Base-by-base conservation (phyloP, 139 green algal species). In the Spirogloea muscicola region DNA sequence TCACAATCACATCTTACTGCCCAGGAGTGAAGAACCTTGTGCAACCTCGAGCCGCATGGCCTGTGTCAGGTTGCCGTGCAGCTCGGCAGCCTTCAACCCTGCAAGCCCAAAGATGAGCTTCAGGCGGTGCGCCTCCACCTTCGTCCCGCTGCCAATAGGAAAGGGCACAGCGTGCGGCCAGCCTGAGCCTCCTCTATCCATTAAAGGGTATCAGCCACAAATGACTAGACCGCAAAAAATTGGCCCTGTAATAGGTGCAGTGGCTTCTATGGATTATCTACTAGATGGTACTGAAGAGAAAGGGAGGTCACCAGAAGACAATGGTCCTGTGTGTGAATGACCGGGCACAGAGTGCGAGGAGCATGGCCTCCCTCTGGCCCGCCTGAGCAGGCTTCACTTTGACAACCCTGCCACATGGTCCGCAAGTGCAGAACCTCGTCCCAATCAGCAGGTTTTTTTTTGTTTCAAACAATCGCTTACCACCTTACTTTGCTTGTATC, bases 51-150 rank as follows among this genome's bases (percentile, higher is more conserved):
- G 84, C 2, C 95, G 83, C 33, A 90, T 88, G 0, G 92, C 87
- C 73, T 89, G 84, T 1, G 88, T 94, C 89, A 97, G 95, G 84
- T 97, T 90, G 59, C 93, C 93, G 77, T 99, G 94, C 37, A 99
- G 89, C 86, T 98, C 94, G 37, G 88, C 87, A 0, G 87, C 78
- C 21, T 88, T 87, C 49, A 98, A 82, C 1, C 87, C 83, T 1
- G 79, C 81, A 29, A 99, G 82, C 1, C 92, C 93, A 80, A 98
- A 96, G 39, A 99, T 66, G 39, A 98, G 92, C 83, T 96, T 97
- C 16, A 92, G 75, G 1, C 94, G 59, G 84, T 98, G 94, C 41
- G 68, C 68, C 37, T 72, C 55, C 21, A 68, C 3, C 68, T 82
- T 82, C 16, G 44, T 64, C 27, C 59, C 48, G 27, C 72, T 80